These are phyloP conservation scores for Mycosphaerella sp. DNA, from an alignment of 2,329 filamentous ascomycete genomes.

Conservation along the genomic window DNA sequence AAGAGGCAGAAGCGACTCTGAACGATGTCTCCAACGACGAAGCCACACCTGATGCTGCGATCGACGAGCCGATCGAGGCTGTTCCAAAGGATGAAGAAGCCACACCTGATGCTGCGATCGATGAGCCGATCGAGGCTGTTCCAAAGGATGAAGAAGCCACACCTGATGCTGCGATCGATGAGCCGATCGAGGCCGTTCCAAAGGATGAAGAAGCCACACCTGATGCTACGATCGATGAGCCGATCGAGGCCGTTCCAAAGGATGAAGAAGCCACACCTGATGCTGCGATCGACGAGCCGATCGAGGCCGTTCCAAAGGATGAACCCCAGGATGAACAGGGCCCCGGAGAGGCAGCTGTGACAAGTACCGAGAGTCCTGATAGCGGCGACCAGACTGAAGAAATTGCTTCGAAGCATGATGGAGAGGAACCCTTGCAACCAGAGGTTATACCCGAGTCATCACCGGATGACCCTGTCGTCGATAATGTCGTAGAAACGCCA, in stretches of 20 bases:
- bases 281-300: background rate
- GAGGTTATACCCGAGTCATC: background rate
- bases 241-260: background rate
- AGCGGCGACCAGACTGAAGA: background rate
- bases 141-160: background rate
- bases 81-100: background rate
- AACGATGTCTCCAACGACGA: background rate
- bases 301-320: background rate
- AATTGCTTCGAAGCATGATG: background rate
- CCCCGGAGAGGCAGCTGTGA: no score
- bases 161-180: background rate
- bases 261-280: background rate
- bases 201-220: background rate
- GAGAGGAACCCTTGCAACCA: background rate
- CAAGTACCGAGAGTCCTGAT: no score
- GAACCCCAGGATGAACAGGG: background rate
- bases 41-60: background rate
- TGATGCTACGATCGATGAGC: background rate
- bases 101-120: background rate
- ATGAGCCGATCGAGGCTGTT: background rate
- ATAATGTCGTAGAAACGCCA: background rate
- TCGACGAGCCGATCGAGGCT: background rate
- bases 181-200: background rate
- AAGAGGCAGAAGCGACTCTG: background rate
- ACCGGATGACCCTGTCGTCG: background rate